Base-by-base conservation (phyloP, 2,329 filamentous ascomycete genomes). In the Trichoderma sp. region DNA sequence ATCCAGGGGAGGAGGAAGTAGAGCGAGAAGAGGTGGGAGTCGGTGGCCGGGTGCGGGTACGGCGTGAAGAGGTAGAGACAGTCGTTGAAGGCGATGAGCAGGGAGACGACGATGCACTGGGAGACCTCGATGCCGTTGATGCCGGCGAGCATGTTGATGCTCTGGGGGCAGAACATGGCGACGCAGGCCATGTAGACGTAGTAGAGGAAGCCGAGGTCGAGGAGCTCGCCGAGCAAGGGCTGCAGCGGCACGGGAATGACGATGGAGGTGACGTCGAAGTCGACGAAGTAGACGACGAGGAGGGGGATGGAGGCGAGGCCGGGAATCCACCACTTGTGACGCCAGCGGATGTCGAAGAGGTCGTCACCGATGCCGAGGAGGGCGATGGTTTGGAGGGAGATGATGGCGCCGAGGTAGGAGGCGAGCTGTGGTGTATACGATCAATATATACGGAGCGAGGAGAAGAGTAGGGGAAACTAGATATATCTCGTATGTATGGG, bases 81-180 rank as follows among this genome's bases (percentile, higher is more conserved):
- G 78, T 98, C 95, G 81, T 99, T 99, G 77, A 93, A 81, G 69
- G 90, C 87, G 72, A 99, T 87, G 60, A 98, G 86, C 64, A 89
- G 79, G 29, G 94, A 94, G 76, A 99, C 92, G 71, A 97, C 92
- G 70, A 99, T 84, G 69, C 93, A 97, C 81, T 99, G 95, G 12
- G 91, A 89, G 66, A 98, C 95, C 79, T 99, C 95, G 77, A 99
- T 95, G 66, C 95, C 95, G 79, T 99, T 99, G 80, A 99, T 92
- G n/a, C 95, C 95, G 0, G 95, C 95, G n/a, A 99, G 84, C 81
- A 99, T 99, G 83, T 99, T 99, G 86, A 99, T 99, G 79, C 93
- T 93, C 82, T 99, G 98, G 7, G 95, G 94, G 73, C 93, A 97
- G 83, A 99, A 99, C 79, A 99, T 99, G 77, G 94, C 92, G 72